Base-by-base conservation (phyloP, 2,329 filamentous ascomycete genomes). In the Claviceps sp. region DNA sequence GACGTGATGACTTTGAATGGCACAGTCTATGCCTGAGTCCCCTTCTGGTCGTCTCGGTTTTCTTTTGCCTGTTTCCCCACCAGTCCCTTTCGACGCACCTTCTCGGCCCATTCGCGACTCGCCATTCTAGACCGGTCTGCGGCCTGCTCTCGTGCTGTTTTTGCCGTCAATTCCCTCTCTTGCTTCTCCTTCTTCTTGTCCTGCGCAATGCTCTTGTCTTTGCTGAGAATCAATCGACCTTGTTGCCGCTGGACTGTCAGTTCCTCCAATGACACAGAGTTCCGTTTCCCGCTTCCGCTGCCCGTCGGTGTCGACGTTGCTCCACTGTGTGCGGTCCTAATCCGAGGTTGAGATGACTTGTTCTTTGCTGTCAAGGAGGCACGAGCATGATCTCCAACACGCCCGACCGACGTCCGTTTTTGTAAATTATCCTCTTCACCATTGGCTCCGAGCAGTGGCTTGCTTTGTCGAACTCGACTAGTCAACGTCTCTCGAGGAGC, bases 61-160 rank as follows among this genome's bases (percentile, higher is more conserved):
- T 52, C 45, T 44, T 56, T 55, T 16, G 55, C 51, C 34, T 57
- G 58, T 39, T 46, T 56, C 41, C 59, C 46, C 26, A 60, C 58
- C 43, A 56, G 47, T 51, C 67, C 66, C 60, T 71, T 75, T 17
- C 63, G 68, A 40, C 70, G 70, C 61, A 77, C 75, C 65, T 75
- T 80, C 61, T 81, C 78, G 11, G 79, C 79, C 79, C 80, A 83
- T 58, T 81, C 76, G 38, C 79, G 73, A 57, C 78, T 78, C 54
- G 76, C 72, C 61, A 73, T 70, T 51, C 80, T 73, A 51, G 78
- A 80, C 59, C 76, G 72, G 64, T 84, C 79, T 10, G 81, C 80
- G 24, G 81, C 81, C 59, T 80, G 70, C 58, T 80, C 74, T 45
- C 81, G 70, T 7, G 80, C 79, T 51, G 69, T 60, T 59, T 74